Conservation (phyloP, 2,329 filamentous ascomycete species). For the Colletotrichum nymphaeae region DNA sequence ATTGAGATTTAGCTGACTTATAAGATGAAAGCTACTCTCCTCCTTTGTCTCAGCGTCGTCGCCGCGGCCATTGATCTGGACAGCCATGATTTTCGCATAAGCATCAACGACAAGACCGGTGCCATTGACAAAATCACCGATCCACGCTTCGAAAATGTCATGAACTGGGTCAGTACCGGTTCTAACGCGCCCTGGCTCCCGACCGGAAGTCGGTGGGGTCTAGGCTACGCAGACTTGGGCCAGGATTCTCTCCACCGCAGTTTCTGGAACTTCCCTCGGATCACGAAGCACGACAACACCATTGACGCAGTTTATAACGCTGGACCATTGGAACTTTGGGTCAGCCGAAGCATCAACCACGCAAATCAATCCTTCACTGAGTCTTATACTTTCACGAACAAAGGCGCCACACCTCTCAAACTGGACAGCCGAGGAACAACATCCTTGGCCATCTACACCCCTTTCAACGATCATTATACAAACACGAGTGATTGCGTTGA, state of each 20-base stretch:
- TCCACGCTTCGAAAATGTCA: too few relatives aligned
- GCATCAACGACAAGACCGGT: too few relatives aligned
- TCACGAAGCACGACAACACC: neutral
- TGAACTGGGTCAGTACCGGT: conserved; percentile 34
- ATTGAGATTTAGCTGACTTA: too few relatives aligned
- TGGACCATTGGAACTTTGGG: conserved; percentile 18
- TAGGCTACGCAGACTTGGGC: conserved; percentile 29
- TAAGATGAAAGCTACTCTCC: too few relatives aligned
- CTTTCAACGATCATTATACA: conserved; percentile 35
- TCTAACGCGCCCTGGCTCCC: conserved; percentile 34
- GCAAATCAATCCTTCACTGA: conserved; percentile 16
- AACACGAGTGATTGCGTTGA: conserved; percentile 25
- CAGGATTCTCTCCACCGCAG: conserved; percentile 15
- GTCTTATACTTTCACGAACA: conserved; percentile 27
- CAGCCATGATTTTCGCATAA: too few relatives aligned
- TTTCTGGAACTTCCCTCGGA: conserved; percentile 26
- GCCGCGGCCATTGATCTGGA: too few relatives aligned
- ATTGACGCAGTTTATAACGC: neutral
- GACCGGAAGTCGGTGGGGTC: conserved; percentile 31
- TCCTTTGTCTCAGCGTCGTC: too few relatives aligned
- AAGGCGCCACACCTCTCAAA: conserved; percentile 2
- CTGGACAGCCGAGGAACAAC: conserved; percentile 11
- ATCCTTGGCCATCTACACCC: conserved; percentile 30
- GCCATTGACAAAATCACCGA: too few relatives aligned
- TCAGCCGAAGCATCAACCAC: conserved; percentile 15